Conservation (phyloP, 495 filamentous ascomycete species). For the Talaromyces liani region DNA sequence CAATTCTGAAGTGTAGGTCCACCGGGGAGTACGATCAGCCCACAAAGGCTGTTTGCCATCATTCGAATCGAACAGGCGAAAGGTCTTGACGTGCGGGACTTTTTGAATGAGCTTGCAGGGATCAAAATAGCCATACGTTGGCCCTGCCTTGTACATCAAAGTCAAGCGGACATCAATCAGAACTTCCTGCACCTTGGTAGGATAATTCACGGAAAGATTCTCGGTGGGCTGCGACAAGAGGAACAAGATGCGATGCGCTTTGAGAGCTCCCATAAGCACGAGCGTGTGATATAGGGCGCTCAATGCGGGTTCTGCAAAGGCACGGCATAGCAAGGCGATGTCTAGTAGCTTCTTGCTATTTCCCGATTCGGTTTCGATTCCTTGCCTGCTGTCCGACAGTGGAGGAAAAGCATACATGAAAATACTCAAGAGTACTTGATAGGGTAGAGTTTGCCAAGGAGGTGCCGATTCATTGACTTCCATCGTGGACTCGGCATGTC, state of each 20-base stretch:
- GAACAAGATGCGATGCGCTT: constrained; percentile 40
- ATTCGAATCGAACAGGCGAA: constrained; percentile 34
- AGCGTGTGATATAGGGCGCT: constrained; percentile 66
- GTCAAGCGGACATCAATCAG: constrained; percentile 52
- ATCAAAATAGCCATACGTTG: constrained; percentile 39
- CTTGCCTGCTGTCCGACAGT: constrained; percentile 40
- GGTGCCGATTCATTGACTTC: constrained; percentile 44
- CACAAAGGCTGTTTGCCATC: constrained; percentile 24
- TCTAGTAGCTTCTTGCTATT: constrained; percentile 46
- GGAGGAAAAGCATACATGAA: constrained; percentile 60
- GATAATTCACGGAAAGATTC: constrained; percentile 44
- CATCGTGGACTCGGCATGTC: constrained; percentile 14
- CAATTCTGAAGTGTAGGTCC: constrained; percentile 53
- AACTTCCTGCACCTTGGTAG: constrained; percentile 61
- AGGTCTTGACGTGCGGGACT: constrained; percentile 32
- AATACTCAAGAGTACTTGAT: constrained; percentile 61
- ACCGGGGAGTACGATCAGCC: constrained; percentile 25
- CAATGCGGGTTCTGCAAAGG: constrained; percentile 67
- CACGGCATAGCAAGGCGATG: constrained; percentile 52
- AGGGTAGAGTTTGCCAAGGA: constrained; percentile 64
- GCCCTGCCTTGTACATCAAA: constrained; percentile 36
- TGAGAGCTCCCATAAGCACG: constrained; percentile 46
- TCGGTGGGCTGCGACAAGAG: constrained; percentile 37
- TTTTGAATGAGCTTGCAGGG: constrained; percentile 31
- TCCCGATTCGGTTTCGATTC: constrained; percentile 28